These are phyloP conservation scores for Lodderomyces parapsilosis DNA, from an alignment of 1,139 yeast species.

Conservation along the genomic window DNA sequence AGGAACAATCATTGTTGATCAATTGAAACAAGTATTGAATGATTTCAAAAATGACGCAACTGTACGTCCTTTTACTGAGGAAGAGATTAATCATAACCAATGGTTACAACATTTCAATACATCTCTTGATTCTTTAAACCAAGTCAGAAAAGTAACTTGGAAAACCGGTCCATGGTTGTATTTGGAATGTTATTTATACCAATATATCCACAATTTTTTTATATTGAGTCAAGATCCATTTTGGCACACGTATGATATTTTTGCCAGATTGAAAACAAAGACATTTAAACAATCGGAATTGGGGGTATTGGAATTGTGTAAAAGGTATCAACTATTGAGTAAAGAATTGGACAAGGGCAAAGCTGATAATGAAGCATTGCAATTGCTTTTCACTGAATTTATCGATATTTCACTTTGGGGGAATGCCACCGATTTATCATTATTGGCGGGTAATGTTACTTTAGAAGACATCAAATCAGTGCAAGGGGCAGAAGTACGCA, in stretches of 20 bases:
- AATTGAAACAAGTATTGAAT: slow-evolving; percentile 36
- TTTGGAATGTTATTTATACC: slow-evolving; percentile 82
- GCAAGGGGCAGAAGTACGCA: slow-evolving; percentile 88
- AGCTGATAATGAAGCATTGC: slow-evolving; percentile 46
- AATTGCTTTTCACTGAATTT: slow-evolving; percentile 70
- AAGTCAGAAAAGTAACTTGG: slow-evolving; percentile 56
- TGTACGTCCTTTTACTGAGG: slow-evolving; percentile 43
- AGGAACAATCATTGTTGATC: slow-evolving; percentile 20
- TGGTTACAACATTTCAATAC: slow-evolving; percentile 54
- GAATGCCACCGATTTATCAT: slow-evolving; percentile 90
- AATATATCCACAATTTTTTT: slow-evolving; percentile 50
- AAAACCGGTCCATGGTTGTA: slow-evolving; percentile 89
- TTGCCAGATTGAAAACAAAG: slow-evolving; percentile 63
- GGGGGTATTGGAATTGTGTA: slow-evolving; percentile 82
- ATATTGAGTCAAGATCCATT: slow-evolving; percentile 28
- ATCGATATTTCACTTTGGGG: slow-evolving; percentile 95
- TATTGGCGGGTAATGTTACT: slow-evolving; percentile 75
- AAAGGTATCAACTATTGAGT: slow-evolving; percentile 49
- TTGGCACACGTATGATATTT: slow-evolving; percentile 71
- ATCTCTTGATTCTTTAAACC: slow-evolving; percentile 30
- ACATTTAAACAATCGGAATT: slow-evolving; percentile 73
- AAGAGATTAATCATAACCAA: slow-evolving; percentile 37
- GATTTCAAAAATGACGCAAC: slow-evolving; percentile 38
- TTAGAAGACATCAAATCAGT: slow-evolving; percentile 85
- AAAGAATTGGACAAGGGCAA: slow-evolving; percentile 30